Evolutionary conservation across 345 rosid species (phyloP).

Genomic region (Gynandropsis gynandra): DNA sequence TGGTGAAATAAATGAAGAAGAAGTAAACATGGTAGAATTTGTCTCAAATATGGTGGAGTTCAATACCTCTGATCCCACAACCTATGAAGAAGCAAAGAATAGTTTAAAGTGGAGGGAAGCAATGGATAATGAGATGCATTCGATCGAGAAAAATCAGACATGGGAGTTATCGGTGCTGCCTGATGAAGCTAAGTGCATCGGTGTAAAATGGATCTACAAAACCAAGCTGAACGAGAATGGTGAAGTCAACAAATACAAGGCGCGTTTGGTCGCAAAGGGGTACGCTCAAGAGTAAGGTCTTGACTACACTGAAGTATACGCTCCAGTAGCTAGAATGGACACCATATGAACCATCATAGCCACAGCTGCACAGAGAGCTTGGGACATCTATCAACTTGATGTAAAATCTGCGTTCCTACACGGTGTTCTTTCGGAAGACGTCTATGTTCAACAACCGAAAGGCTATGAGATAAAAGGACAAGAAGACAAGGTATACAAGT

Average conservation of each 20-base stretch:
- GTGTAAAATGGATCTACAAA: too few species aligned
- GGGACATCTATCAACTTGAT: background rate
- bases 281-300: background rate
- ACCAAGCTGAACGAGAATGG: background rate
- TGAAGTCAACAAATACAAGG: background rate
- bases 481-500: background rate
- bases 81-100: too few species aligned
- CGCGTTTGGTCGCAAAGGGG: background rate
- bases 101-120: too few species aligned
- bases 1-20: too few species aligned
- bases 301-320: too few species aligned
- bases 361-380: background rate
- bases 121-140: too few species aligned
- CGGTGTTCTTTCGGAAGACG: background rate
- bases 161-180: background rate
- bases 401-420: background rate
- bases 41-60: too few species aligned
- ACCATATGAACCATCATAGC: background rate
- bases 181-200: background rate
- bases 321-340: background rate
- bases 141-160: background rate
- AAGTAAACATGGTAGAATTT: background rate
- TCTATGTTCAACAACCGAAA: background rate
- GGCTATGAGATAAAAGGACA: slow-evolving; percentile 5
- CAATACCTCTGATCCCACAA: background rate